Conservation (phyloP, 306 rosid species). For the Erythrophleum fordii region DNA sequence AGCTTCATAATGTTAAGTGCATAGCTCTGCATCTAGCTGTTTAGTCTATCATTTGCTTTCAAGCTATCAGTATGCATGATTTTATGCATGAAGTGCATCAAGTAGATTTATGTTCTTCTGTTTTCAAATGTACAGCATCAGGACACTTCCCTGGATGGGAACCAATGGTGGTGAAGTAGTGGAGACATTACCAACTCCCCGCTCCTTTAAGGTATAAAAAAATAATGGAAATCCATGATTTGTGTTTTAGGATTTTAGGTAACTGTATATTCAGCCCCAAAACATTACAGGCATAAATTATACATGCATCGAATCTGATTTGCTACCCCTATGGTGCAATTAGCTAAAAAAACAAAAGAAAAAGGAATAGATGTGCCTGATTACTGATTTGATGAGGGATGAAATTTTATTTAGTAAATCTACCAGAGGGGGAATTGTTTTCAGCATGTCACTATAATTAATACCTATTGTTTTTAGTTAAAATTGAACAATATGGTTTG, state of each 20-base stretch:
- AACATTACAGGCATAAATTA: too few relatives aligned
- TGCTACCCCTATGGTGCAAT: too few relatives aligned
- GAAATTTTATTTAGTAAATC: not conserved
- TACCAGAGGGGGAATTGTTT: not conserved
- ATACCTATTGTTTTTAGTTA: not conserved
- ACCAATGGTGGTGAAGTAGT: constrained; percentile 57
- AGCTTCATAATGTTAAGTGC: too few relatives aligned
- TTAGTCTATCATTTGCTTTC: not conserved
- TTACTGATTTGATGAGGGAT: not conserved
- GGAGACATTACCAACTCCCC: constrained; percentile 41
- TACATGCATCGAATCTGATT: not conserved
- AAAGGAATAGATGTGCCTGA: not conserved
- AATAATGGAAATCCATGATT: constrained; percentile 19
- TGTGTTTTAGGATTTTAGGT: constrained; percentile 13
- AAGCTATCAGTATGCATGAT: not conserved
- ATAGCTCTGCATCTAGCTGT: constrained; percentile 2
- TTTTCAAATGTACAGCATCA: constrained; percentile 46
- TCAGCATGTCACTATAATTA: not conserved
- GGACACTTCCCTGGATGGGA: constrained; percentile 62
- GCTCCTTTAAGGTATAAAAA: constrained; percentile 64
- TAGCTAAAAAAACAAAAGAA: too few relatives aligned
- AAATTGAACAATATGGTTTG: not conserved
- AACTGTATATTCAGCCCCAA: too few relatives aligned
- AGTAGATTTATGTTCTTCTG: constrained; percentile 36
- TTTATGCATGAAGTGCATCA: constrained; percentile 28